Conservation (phyloP, 2,329 filamentous ascomycete genomes). For the Colletotrichum sp. region DNA sequence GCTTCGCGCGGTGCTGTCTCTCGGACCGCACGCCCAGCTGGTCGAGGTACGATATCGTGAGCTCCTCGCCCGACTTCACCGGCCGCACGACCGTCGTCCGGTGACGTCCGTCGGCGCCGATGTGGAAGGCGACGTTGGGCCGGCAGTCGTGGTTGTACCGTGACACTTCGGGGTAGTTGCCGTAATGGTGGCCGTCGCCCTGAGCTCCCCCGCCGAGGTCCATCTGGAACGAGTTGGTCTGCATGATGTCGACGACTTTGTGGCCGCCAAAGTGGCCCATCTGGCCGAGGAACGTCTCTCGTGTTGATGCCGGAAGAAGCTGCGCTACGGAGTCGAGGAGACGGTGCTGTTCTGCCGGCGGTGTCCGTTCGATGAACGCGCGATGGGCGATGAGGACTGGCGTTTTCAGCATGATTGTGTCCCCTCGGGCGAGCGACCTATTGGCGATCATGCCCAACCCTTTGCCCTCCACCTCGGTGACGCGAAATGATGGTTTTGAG, state of each 20-base stretch:
- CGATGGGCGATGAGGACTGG: constrained; percentile 21
- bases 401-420: constrained; percentile 12
- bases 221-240: constrained; percentile 24
- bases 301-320: background rate
- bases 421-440: constrained; percentile 24
- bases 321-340: constrained; percentile 7
- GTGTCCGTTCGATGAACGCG: constrained; percentile 18
- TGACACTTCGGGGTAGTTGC: constrained; percentile 26
- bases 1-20: constrained; percentile 32
- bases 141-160: constrained; percentile 52
- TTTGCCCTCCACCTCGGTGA: constrained; percentile 26
- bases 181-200: constrained; percentile 19
- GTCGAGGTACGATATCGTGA: constrained; percentile 49
- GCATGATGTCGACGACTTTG: constrained; percentile 20
- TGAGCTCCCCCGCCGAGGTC: constrained; percentile 14
- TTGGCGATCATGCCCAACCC: constrained; percentile 30
- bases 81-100: constrained; percentile 40
- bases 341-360: background rate
- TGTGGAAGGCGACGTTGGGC: constrained; percentile 48
- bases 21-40: constrained; percentile 24
- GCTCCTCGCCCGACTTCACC: constrained; percentile 45
- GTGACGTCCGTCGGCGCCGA: constrained; percentile 40
- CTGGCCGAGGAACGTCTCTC: constrained; percentile 13
- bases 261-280: constrained; percentile 19
- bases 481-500: constrained; percentile 20